Evolutionary conservation across 2,329 filamentous ascomycete species (phyloP), one percentile per base, ranked within the genome.

Genomic region (Domatiomyces globalis): DNA sequence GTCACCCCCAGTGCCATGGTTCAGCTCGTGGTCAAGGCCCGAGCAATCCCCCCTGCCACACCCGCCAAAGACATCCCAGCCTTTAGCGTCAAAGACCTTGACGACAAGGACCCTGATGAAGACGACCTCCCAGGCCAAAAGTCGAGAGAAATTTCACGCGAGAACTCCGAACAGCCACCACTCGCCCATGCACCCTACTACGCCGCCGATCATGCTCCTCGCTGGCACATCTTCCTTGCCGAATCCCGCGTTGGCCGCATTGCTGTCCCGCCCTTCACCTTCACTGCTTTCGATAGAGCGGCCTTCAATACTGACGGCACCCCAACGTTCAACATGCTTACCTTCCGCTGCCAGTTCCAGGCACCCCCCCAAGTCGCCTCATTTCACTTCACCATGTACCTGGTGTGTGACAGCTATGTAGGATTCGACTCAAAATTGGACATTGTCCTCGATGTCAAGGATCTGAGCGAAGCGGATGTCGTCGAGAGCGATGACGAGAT

Each of bases 191-290:
- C 92, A 7, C 94, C 92, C 4, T 90, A 92, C 70, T 90, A 89
- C 61, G 81, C 88, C 27, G 85, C 87, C 55, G 87, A 95, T 62
- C 84, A 94, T 66, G 84, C 87, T 33, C 90, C 94, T 15, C 79
- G 83, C 63, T 98, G 90, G 90, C 83, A 95, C 63, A 80, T 95
- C 46, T 96, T 98, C 76, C 78, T 98, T 49, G 87, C 87, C 53
- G 92, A 98, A 67, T 85, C 82, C 61, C 94, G 94, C 70, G 85
- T 94, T 65, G 89, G 87, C 63, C 94, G 94, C 70, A 90, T 98
- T 70, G 89, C 90, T 17, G 92, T 98, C 2, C 90, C 90, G 2
- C 92, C 94, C 0, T 95, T 95, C 67, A 87, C 85, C n/a, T 96
- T 98, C 69, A 82, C 83, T 43, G 83, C 83, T 45, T 96, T 98